A percentile compares a stretch with the other conserved stretches of the same genome.
Conservation (phyloP, 176 grass and related monocot genomes). For the Poa annua region DNA sequence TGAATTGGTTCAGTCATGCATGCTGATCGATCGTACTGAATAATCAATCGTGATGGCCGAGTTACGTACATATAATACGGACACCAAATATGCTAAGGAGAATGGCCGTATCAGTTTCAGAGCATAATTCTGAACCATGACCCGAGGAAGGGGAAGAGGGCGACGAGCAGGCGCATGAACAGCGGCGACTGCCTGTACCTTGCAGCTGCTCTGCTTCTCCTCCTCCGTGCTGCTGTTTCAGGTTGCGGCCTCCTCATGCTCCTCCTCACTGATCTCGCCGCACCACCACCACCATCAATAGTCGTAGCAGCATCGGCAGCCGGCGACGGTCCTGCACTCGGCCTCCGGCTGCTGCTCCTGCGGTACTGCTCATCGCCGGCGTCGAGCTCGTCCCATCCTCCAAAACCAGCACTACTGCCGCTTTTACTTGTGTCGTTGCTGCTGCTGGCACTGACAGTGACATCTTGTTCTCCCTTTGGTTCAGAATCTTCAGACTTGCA, state of each 20-base stretch:
- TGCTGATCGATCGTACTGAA: not conserved
- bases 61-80: not conserved
- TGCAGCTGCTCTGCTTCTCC: conserved; percentile 30
- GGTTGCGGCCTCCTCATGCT: conserved; percentile 28
- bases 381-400: conserved; percentile 80
- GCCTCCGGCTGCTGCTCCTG: not conserved
- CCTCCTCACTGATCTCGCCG: conserved; percentile 10
- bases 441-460: not conserved
- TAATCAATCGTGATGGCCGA: not conserved
- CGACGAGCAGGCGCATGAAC: conserved; percentile 71
- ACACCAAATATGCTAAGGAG: not conserved
- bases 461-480: conserved; percentile 44
- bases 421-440: not conserved
- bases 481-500: conserved; percentile 23
- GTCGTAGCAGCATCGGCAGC: not conserved
- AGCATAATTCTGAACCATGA: conserved; percentile 79
- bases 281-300: not conserved
- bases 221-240: conserved; percentile 47
- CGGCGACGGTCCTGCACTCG: not conserved
- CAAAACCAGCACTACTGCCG: conserved; percentile 31
- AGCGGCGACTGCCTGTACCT: conserved; percentile 65
- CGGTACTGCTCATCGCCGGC: not conserved
- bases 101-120: conserved; percentile 21
- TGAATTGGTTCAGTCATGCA: not conserved
- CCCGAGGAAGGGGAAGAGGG: conserved; percentile 85